Evolutionary conservation across 2,329 filamentous ascomycete species (phyloP), one percentile per base, ranked within the genome.

Genomic region (Sphaerulina musiva): DNA sequence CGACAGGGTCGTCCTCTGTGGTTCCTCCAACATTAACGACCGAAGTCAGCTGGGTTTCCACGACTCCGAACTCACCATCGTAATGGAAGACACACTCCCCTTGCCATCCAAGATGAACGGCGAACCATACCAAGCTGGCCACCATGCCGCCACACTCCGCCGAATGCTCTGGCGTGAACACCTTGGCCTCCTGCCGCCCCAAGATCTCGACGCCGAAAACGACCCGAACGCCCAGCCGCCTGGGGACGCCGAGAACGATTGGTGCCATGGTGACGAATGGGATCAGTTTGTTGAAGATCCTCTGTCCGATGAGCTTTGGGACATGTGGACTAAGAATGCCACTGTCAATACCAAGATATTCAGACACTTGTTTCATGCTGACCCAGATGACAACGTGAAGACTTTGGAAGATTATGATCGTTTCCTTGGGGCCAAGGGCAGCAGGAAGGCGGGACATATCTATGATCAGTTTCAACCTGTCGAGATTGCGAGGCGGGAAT

Each of bases 141-240:
- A 84, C 56, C 90, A 93, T 65, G 91, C 89, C 0, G 80, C 87
- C 2, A 90, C 88, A 0, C 78, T 96, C 3, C 80, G 91, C 44
- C 81, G 88, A 14, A 88, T 87, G 63, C 79, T 96, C 6, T 95
- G 89, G 87, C 84, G 90, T 43, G 92, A 96, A 72, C 92, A 97
- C 69, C 75, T 96, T 10, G 92, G 92, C 1, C 77, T 96, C 3
- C 72, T 96, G 2, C 83, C 85, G 0, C 78, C 88, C 7, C 89
- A 95, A 69, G 75, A 77, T 34, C 73, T 82, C 43, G 82, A 85
- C 63, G 86, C 85, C 56, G 74, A 71, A 2, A 78, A 84, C 4
- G 80, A 87, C 63, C 77, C 80, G 51, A 95, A 95, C 72, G 91
- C 89, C 63, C 82, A 85, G 50, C 88, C 89, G 0, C 82, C 91